phyloP scores from a whole-genome alignment of 768 basidiomycete genomes.

The Xanthoconium purpureum region DNA sequence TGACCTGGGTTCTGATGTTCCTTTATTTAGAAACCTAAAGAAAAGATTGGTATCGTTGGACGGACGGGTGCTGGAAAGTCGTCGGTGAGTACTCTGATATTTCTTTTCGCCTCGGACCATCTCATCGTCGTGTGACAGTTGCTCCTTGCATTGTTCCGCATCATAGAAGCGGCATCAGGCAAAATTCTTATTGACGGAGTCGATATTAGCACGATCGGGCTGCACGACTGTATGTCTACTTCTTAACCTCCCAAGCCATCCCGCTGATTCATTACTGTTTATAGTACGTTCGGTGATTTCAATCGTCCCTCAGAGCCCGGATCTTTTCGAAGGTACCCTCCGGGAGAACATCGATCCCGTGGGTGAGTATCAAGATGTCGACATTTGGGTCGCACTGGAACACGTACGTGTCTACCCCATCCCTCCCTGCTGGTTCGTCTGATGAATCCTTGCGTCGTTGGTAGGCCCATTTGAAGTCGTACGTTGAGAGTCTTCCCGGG shows the following conservation, averaged over 20 bases:
- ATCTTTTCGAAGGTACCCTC: conserved; percentile 68
- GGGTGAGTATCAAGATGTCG: conserved; percentile 65
- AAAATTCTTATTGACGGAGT: conserved; percentile 71
- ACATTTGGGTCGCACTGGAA: conserved; percentile 85
- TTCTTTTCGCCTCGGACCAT: neutral
- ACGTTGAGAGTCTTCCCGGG: conserved; percentile 60
- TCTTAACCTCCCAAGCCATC: no score
- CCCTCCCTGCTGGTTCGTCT: neutral
- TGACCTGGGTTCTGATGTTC: conserved; percentile 2
- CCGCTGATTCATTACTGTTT: neutral
- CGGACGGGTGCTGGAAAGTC: conserved; percentile 82
- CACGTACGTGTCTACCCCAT: conserved; percentile 39
- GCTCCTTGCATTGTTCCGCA: conserved; percentile 71
- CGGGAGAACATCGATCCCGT: conserved; percentile 90
- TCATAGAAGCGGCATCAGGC: conserved; percentile 68
- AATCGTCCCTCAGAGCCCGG: conserved; percentile 81
- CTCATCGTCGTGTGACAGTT: conserved; percentile 35
- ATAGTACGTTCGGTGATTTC: conserved; percentile 71
- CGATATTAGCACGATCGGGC: conserved; percentile 72
- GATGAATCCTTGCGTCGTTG: neutral
- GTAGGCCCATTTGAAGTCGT: conserved; percentile 66
- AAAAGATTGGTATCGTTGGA: conserved; percentile 90
- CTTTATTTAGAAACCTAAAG: conserved; percentile 58
- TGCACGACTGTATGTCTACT: conserved; percentile 47
- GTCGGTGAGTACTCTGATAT: conserved; percentile 43